Evolutionary conservation across 176 grass and related monocot species (phyloP).

Genomic region (Oryza australiensis): DNA sequence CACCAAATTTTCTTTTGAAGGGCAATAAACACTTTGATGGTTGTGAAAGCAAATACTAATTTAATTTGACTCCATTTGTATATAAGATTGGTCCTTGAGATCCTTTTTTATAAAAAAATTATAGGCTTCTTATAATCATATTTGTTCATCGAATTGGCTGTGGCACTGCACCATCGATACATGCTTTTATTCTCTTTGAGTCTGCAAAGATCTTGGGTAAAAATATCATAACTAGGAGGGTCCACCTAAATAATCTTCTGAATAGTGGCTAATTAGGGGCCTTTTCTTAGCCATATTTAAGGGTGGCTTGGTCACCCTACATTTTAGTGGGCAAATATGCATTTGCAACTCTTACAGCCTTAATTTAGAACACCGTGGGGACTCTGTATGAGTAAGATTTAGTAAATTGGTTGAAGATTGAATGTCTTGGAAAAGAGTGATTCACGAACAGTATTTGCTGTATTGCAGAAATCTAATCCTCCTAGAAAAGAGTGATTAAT

Average conservation of each 20-base stretch:
- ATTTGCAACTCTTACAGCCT: not conserved
- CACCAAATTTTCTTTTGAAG: not conserved
- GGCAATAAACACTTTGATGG: not conserved
- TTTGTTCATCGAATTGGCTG: not conserved
- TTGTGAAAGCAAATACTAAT: not conserved
- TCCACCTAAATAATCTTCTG: not conserved
- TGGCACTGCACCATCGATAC: not conserved
- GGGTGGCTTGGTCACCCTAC: not conserved
- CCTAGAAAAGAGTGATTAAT: not conserved
- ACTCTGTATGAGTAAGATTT: not conserved
- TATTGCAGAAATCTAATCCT: not conserved
- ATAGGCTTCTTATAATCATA: not conserved
- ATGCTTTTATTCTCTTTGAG: not conserved
- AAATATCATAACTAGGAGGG: not conserved
- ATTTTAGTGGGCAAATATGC: not conserved
- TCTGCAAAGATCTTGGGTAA: not conserved
- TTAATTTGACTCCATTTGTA: not conserved
- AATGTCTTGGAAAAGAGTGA: not conserved
- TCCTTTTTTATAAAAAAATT: not conserved
- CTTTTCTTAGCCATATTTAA: no score
- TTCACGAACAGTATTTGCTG: not conserved
- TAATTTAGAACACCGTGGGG: no score
- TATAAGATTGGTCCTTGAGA: constrained; percentile 5
- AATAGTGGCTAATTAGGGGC: not conserved
- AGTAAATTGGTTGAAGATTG: not conserved